These are phyloP conservation scores for Fomitopsis pinicola DNA, from an alignment of 1,284 basidiomycete genomes.

Conservation along the genomic window DNA sequence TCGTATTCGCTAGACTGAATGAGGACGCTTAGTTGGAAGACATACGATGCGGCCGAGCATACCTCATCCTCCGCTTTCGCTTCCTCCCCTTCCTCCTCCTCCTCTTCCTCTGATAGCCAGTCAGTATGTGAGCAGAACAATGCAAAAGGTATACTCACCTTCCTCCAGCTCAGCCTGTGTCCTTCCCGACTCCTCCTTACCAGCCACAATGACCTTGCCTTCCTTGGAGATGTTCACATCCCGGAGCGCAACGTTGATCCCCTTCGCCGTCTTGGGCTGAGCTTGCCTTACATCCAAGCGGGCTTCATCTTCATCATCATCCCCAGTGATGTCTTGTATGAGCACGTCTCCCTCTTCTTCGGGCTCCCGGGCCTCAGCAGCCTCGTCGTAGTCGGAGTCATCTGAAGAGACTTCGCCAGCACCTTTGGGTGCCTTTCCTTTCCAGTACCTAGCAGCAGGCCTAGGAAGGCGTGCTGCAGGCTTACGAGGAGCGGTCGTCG, in stretches of 20 bases:
- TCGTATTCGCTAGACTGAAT: slow-evolving; percentile 72
- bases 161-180: slow-evolving; percentile 49
- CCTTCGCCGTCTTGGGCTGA: slow-evolving; percentile 30
- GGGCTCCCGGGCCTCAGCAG: slow-evolving; percentile 38
- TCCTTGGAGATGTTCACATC: slow-evolving; percentile 76
- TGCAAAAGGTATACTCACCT: slow-evolving; percentile 26
- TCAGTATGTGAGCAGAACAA: neutral
- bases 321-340: slow-evolving; percentile 47
- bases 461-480: slow-evolving; percentile 65
- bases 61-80: slow-evolving; percentile 42
- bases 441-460: slow-evolving; percentile 79
- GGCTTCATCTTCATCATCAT: slow-evolving; percentile 46
- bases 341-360: slow-evolving; percentile 55
- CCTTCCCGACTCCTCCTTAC: slow-evolving; percentile 67
- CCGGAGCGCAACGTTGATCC: slow-evolving; percentile 68
- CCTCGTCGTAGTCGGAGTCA: slow-evolving; percentile 60
- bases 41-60: slow-evolving; percentile 12
- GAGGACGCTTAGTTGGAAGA: slow-evolving; percentile 15
- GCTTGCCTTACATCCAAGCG: slow-evolving; percentile 35
- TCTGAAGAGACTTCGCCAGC: slow-evolving; percentile 43
- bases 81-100: slow-evolving; percentile 42
- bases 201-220: slow-evolving; percentile 73
- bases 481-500: slow-evolving; percentile 39
- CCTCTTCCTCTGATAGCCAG: slow-evolving; percentile 19
- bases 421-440: slow-evolving; percentile 80